A percentile compares a stretch with the other conserved stretches of the same genome.
phyloP scores from a whole-genome alignment of 2,329 filamentous ascomycete species.

The Botrytis elliptica region DNA sequence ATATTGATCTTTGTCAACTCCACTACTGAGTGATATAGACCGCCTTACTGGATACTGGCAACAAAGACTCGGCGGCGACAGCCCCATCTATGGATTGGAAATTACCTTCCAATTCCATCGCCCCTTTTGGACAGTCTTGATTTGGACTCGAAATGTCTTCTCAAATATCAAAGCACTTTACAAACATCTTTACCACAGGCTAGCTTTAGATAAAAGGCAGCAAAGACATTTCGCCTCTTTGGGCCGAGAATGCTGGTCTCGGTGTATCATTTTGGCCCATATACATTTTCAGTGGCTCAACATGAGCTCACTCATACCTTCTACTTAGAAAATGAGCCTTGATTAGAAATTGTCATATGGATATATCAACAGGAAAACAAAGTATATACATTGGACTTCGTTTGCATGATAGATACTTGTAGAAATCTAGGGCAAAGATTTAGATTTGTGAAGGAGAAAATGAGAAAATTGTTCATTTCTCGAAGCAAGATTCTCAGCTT shows the following conservation, averaged over 20 bases:
- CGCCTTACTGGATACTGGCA: background rate
- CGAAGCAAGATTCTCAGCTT: background rate
- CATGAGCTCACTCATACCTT: background rate
- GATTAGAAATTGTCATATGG: background rate
- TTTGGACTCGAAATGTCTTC: background rate
- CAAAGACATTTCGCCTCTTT: background rate
- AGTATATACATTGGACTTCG: background rate
- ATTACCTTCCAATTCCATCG: background rate
- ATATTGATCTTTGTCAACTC: background rate
- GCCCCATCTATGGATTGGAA: background rate
- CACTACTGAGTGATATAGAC: background rate
- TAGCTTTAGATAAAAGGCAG: background rate
- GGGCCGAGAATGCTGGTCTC: too few species aligned
- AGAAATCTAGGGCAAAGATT: background rate
- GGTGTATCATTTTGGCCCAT: background rate
- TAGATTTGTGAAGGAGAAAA: background rate
- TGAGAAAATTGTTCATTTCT: background rate
- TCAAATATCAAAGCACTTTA: too few species aligned
- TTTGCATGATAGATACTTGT: background rate
- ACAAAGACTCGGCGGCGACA: fast-evolving
- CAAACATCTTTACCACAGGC: background rate
- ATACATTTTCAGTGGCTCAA: background rate
- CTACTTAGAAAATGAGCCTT: background rate
- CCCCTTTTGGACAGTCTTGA: too few species aligned
- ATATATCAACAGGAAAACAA: background rate